Percentiles rank a stretch among this genome's conserved stretches.
phyloP scores from a whole-genome alignment of 2,329 filamentous ascomycete species.

The Epichloe uncinata region DNA sequence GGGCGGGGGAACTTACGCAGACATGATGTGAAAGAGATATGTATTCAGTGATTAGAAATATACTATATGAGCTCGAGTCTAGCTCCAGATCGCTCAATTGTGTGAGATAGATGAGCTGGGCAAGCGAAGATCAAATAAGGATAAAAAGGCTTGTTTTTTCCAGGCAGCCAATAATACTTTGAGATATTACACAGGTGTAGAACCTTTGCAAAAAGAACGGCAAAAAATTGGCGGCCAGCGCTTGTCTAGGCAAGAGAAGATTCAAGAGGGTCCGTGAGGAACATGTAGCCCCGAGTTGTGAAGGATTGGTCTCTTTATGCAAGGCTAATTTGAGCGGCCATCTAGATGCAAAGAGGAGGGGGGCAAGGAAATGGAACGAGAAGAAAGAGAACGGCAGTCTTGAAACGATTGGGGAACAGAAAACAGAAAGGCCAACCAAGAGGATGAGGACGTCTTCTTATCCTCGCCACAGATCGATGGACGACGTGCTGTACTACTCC shows the following conservation, averaged over 20 bases:
- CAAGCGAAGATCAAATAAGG: not conserved
- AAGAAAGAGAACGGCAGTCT: conserved; percentile 3
- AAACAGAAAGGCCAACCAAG: conserved; percentile 13
- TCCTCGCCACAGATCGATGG: conserved; percentile 7
- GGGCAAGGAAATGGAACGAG: conserved; percentile 4
- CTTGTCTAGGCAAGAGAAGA: not conserved
- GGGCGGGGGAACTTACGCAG: conserved; percentile 4
- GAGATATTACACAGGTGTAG: not conserved
- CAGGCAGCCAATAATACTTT: not conserved
- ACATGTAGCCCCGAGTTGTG: not conserved
- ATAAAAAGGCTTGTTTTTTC: not conserved
- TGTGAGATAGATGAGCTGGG: not conserved
- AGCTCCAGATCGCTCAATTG: conserved; percentile 7
- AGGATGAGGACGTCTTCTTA: conserved; percentile 18
- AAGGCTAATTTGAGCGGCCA: conserved; percentile 2
- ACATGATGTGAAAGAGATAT: not conserved
- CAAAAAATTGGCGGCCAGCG: conserved; percentile 2
- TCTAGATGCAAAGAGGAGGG: not conserved
- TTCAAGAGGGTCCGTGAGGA: not conserved
- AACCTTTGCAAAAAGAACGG: not conserved
- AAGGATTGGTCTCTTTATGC: not conserved
- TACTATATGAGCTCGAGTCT: conserved; percentile 8
- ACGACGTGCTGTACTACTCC: no score
- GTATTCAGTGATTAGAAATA: not conserved
- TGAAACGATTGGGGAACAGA: conserved; percentile 13